phyloP scores from a whole-genome alignment of 805 yeast species.

The Starmerella bombi region DNA sequence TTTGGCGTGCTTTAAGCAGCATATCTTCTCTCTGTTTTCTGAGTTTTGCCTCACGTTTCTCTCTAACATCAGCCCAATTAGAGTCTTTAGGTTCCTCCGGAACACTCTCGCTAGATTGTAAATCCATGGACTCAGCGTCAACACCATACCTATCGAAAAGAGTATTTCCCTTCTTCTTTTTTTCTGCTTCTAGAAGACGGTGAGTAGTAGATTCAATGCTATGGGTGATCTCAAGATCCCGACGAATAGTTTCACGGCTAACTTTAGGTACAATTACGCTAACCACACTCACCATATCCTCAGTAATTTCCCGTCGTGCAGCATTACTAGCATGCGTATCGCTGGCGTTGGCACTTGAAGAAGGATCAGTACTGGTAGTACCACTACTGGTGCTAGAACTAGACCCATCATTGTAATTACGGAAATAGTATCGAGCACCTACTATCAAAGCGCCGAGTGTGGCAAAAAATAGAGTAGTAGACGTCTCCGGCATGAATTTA shows the following conservation, averaged over 20 bases:
- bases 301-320: conserved; percentile 25
- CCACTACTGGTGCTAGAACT: background rate
- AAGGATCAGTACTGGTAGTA: background rate
- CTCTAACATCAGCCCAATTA: conserved; percentile 34
- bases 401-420: background rate
- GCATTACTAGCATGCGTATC: background rate
- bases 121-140: conserved; percentile 22
- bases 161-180: conserved; percentile 28
- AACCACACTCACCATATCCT: conserved; percentile 68
- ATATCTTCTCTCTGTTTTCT: conserved; percentile 41
- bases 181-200: conserved; percentile 44
- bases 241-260: conserved; percentile 53
- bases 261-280: conserved; percentile 68
- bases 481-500: conserved; percentile 18
- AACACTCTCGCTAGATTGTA: background rate
- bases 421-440: conserved; percentile 14
- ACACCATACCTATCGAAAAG: conserved; percentile 35
- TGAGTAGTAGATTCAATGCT: conserved; percentile 73
- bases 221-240: conserved; percentile 52
- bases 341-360: background rate
- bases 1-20: conserved; percentile 46
- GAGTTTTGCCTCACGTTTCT: conserved; percentile 34
- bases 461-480: conserved; percentile 17
- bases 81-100: conserved; percentile 1
- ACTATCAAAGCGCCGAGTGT: conserved; percentile 17